phyloP scores from a whole-genome alignment of 345 rosid genomes.

The Conringia planisiliqua region DNA sequence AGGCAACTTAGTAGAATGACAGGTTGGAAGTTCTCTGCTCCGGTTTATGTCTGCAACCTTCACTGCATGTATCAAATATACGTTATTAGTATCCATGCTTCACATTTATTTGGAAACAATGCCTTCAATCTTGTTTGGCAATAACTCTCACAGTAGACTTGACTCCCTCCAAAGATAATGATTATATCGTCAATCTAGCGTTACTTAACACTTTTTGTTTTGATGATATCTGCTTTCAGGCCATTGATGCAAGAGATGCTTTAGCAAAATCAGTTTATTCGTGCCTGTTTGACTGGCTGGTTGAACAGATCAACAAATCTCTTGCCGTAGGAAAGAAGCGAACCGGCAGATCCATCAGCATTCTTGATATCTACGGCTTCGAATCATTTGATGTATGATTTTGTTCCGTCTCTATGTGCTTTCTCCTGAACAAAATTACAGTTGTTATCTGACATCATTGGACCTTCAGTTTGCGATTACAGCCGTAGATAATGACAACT shows the following conservation, averaged over 20 bases:
- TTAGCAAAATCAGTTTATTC: slow-evolving; percentile 93
- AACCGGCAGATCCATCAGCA: slow-evolving; percentile 96
- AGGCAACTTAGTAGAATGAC: background rate
- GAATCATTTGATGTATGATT: slow-evolving; percentile 90
- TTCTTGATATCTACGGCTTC: slow-evolving; percentile 98
- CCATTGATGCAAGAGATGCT: slow-evolving; percentile 86
- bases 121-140: background rate
- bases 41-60: background rate
- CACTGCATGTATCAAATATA: background rate
- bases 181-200: background rate
- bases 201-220: background rate
- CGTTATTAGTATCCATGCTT: background rate
- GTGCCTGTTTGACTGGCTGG: slow-evolving; percentile 93
- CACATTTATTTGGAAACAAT: background rate
- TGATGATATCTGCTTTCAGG: slow-evolving; percentile 46
- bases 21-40: background rate
- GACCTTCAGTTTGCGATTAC: background rate
- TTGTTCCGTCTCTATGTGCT: slow-evolving; percentile 12
- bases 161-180: background rate
- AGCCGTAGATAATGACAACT: background rate
- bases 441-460: slow-evolving; percentile 6
- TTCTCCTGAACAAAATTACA: background rate
- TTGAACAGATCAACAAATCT: slow-evolving; percentile 91
- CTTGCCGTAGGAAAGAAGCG: slow-evolving; percentile 92
- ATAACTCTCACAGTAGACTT: background rate